Conservation (phyloP, 208 protist species). For the Wallacemonas rigidus region DNA sequence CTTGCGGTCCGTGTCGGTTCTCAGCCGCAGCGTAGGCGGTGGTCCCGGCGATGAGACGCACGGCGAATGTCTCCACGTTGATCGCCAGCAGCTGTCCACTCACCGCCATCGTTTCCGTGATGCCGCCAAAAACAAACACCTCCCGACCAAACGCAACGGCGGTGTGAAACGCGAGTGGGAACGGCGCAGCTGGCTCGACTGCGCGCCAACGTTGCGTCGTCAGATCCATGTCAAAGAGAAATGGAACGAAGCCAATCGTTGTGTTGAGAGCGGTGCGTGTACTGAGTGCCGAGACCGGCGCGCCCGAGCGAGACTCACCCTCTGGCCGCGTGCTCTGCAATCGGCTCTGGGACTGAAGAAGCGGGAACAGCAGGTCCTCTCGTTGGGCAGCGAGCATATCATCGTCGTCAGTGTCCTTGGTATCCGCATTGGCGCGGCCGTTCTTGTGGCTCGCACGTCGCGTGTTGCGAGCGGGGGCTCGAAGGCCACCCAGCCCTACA, state of each 20-base stretch:
- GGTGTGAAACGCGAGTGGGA: constrained; percentile 80
- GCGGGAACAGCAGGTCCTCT: constrained; percentile 29
- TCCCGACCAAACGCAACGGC: constrained; percentile 49
- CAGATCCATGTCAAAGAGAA: constrained; percentile 84
- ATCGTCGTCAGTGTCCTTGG: background rate
- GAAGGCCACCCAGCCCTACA: constrained; percentile 60
- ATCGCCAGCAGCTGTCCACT: constrained; percentile 72
- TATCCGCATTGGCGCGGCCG: too few relatives aligned
- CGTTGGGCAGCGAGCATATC: constrained; percentile 35
- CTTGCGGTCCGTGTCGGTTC: constrained; percentile 1
- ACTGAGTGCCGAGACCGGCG: constrained; percentile 3
- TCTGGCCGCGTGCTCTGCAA: background rate
- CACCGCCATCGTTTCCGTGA: constrained; percentile 66
- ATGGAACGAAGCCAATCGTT: constrained; percentile 66
- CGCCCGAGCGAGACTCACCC: too few relatives aligned
- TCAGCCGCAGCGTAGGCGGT: background rate
- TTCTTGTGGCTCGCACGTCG: constrained; percentile 1
- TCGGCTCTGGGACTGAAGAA: constrained; percentile 20
- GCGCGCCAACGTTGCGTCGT: constrained; percentile 69
- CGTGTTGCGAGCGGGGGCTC: constrained; percentile 2
- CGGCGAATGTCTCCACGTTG: constrained; percentile 51
- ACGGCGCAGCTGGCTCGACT: constrained; percentile 52
- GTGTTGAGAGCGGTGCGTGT: constrained; percentile 7
- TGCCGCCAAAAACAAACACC: constrained; percentile 83
- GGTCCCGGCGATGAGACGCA: constrained; percentile 40